Percentiles rank a stretch among this genome's conserved stretches.
phyloP scores from a whole-genome alignment of 495 filamentous ascomycete species.

The Hyaloscypha finlandica region DNA sequence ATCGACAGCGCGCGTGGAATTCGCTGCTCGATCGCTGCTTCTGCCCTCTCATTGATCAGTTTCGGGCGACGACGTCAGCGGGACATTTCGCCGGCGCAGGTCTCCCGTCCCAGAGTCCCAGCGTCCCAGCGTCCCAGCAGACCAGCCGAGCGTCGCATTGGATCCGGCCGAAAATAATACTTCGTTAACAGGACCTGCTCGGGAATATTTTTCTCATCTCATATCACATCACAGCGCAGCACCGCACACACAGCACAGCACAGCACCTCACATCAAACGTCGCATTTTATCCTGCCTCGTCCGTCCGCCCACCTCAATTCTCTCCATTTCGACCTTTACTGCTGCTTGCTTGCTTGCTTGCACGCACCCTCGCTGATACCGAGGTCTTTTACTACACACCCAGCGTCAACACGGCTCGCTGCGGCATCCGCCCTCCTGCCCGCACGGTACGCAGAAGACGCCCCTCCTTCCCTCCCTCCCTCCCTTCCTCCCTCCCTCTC shows the following conservation, averaged over 20 bases:
- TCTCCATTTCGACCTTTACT: background rate
- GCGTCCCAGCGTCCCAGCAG: background rate
- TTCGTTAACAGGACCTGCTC: background rate
- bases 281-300: background rate
- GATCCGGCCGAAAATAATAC: background rate
- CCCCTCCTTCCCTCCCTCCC: background rate
- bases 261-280: background rate
- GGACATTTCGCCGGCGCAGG: constrained; percentile 2
- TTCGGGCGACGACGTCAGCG: background rate
- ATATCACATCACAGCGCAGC: background rate
- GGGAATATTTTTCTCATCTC: background rate
- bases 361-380: background rate
- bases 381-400: background rate
- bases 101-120: too few relatives aligned
- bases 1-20: constrained; percentile 15
- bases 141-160: background rate
- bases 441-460: background rate
- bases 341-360: background rate
- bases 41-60: constrained; percentile 15
- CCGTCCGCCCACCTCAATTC: background rate
- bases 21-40: background rate
- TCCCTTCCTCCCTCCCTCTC: background rate
- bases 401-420: background rate
- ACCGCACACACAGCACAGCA: background rate
- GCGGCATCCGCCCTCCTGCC: background rate